Percentiles rank a stretch among this genome's conserved stretches.
These are phyloP conservation scores for Tarenaya hassleriana DNA, from an alignment of 345 rosid species.

Conservation along the genomic window DNA sequence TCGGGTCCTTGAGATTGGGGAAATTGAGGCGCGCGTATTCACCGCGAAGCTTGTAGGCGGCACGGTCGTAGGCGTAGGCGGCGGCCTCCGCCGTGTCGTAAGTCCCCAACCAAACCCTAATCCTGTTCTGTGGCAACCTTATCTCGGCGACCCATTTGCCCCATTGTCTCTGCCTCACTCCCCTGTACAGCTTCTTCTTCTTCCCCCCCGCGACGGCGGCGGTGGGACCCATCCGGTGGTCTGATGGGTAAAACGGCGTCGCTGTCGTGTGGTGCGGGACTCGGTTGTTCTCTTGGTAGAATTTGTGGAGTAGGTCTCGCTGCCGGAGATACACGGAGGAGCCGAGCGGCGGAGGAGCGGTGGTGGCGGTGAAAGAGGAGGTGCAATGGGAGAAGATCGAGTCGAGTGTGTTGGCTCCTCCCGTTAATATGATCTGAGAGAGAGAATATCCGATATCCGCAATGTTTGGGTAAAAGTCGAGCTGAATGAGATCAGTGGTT, in stretches of 20 bases:
- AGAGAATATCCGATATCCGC: conserved; percentile 48
- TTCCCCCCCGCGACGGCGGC: conserved; percentile 17
- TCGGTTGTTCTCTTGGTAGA: conserved; percentile 44
- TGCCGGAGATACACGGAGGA: conserved; percentile 84
- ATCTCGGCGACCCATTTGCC: conserved; percentile 99
- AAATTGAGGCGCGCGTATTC: conserved; percentile 89
- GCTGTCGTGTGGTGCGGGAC: conserved; percentile 23
- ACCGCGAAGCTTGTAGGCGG: conserved; percentile 93
- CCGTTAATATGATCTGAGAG: conserved; percentile 65
- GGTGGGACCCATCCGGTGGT: conserved; percentile 5
- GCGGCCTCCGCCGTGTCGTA: conserved; percentile 89
- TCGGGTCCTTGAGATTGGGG: conserved; percentile 65
- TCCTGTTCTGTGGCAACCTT: conserved; percentile 89
- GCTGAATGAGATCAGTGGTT: no score
- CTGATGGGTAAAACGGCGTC: conserved; percentile 29
- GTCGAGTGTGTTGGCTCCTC: conserved; percentile 73
- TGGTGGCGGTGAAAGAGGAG: conserved; percentile 24
- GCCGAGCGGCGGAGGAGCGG: conserved; percentile 47
- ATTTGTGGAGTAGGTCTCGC: conserved; percentile 64
- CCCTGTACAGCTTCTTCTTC: conserved; percentile 86
- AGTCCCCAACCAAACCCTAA: conserved; percentile 94
- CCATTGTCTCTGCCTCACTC: conserved; percentile 98
- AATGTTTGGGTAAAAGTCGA: no score
- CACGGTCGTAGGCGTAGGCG: conserved; percentile 90
- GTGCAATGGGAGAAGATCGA: conserved; percentile 68